Evolutionary conservation across 805 yeast species (phyloP).

Genomic region (Candida sakaeoensis): DNA sequence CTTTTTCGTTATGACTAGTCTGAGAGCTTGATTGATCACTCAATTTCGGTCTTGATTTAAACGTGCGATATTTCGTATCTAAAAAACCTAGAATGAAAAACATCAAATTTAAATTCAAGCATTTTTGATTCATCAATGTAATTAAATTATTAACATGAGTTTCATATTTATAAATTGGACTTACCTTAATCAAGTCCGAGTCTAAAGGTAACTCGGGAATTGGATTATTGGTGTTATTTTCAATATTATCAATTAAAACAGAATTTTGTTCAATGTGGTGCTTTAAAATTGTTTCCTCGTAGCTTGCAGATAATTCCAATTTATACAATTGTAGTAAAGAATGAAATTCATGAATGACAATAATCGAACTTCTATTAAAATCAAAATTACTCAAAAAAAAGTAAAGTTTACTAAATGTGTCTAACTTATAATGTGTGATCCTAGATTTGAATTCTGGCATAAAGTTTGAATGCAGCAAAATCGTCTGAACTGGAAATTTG

Average conservation of each 20-base stretch:
- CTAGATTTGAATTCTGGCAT: slow-evolving; percentile 17
- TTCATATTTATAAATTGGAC: slow-evolving; percentile 28
- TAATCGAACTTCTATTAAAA: slow-evolving; percentile 16
- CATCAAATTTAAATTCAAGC: slow-evolving; percentile 22
- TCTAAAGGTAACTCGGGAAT: slow-evolving; percentile 26
- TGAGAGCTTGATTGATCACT: slow-evolving; percentile 5
- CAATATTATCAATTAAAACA: slow-evolving; percentile 15
- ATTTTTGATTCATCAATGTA: slow-evolving; percentile 21
- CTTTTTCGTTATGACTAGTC: slow-evolving; percentile 7
- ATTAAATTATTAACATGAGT: slow-evolving; percentile 26
- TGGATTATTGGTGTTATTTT: slow-evolving; percentile 15
- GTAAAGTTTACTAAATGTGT: slow-evolving; percentile 27
- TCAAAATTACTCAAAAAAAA: slow-evolving; percentile 16
- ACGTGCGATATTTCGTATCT: slow-evolving; percentile 23
- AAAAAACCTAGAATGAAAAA: slow-evolving; percentile 28
- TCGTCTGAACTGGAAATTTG: slow-evolving; percentile 25
- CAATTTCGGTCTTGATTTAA: slow-evolving; percentile 3
- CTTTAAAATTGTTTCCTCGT: slow-evolving; percentile 31
- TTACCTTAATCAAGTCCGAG: slow-evolving; percentile 25
- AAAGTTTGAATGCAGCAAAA: slow-evolving; percentile 20
- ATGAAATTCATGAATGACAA: slow-evolving; percentile 31
- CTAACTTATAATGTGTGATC: slow-evolving; percentile 13
- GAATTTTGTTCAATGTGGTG: slow-evolving; percentile 27
- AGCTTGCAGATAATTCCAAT: slow-evolving; percentile 27
- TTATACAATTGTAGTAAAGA: slow-evolving; percentile 33